Conservation (phyloP, 2,329 filamentous ascomycete genomes). For the Calonectria naviculata region DNA sequence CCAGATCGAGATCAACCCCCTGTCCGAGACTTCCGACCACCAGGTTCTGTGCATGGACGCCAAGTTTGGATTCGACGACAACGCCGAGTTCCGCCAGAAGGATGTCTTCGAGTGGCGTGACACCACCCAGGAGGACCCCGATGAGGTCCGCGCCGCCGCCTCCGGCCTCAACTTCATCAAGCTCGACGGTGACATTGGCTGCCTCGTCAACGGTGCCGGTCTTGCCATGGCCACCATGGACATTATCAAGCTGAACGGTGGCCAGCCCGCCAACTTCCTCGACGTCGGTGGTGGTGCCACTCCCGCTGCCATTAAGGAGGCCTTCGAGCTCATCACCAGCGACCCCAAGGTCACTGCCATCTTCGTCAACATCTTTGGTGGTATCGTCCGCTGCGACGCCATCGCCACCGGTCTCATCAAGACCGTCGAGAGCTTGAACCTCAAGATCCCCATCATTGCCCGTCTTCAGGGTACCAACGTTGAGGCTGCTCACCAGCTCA, state of each 20-base stretch:
- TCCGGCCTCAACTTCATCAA: constrained; percentile 99
- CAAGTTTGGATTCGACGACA: constrained; percentile 99
- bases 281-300: constrained; percentile 98
- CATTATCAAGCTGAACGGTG: constrained; percentile 99
- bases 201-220: constrained; percentile 98
- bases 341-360: constrained; percentile 98
- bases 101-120: constrained; percentile 96
- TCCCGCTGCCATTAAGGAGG: constrained; percentile 94
- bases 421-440: constrained; percentile 93
- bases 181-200: constrained; percentile 98
- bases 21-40: constrained; percentile 98
- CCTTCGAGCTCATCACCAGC: constrained; percentile 98
- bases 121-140: constrained; percentile 92
- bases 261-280: constrained; percentile 96
- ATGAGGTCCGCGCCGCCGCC: constrained; percentile 97
- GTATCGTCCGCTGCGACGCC: constrained; percentile 97
- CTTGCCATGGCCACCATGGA: constrained; percentile 99
- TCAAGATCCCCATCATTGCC: constrained; percentile 96
- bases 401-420: constrained; percentile 97
- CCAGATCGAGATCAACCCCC: constrained; percentile 99
- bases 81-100: constrained; percentile 98
- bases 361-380: constrained; percentile 99
- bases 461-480: constrained; percentile 99
- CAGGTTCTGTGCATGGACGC: constrained; percentile 99
- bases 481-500: constrained; percentile 89